phyloP scores from a whole-genome alignment of 768 basidiomycete species.

The Pulveroboletus sp. region DNA sequence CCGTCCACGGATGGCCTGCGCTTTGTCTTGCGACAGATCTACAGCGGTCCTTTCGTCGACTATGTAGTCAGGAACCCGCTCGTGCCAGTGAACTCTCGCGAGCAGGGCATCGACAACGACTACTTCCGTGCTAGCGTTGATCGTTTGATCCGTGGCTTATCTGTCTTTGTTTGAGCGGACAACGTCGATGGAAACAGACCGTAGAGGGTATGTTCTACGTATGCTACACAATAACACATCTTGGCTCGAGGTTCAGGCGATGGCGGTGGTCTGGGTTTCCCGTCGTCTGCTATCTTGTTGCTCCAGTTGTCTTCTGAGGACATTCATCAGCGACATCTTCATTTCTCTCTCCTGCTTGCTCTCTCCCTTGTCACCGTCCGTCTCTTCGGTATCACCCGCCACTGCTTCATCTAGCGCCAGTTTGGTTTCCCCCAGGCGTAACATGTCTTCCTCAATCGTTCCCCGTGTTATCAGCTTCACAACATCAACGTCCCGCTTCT shows the following conservation, averaged over 20 bases:
- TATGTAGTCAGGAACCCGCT: conserved; percentile 93
- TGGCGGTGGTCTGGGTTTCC: conserved; percentile 1
- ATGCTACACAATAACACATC: conserved; percentile 11
- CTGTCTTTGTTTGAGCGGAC: conserved; percentile 35
- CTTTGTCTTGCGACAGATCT: conserved; percentile 80
- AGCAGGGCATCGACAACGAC: conserved; percentile 89
- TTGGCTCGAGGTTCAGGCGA: conserved; percentile 4
- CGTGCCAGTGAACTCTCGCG: conserved; percentile 74
- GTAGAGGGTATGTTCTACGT: conserved; percentile 20
- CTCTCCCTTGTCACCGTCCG: conserved; percentile 54
- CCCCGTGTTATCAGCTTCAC: conserved; percentile 88
- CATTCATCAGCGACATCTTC: conserved; percentile 82
- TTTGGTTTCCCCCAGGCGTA: conserved; percentile 84
- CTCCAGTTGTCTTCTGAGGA: conserved; percentile 78
- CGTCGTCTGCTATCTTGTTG: conserved; percentile 36
- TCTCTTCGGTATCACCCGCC: conserved; percentile 64
- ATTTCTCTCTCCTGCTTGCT: conserved; percentile 71
- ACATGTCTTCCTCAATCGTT: conserved; percentile 97
- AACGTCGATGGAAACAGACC: conserved; percentile 2
- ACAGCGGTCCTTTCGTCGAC: conserved; percentile 90
- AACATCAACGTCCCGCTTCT: conserved; percentile 90
- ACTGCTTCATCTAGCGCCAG: conserved; percentile 91
- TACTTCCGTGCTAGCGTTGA: conserved; percentile 81
- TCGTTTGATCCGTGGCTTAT: conserved; percentile 61
- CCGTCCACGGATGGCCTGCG: conserved; percentile 79